phyloP scores from a whole-genome alignment of 208 protist genomes.

The Crithidia bombi region DNA sequence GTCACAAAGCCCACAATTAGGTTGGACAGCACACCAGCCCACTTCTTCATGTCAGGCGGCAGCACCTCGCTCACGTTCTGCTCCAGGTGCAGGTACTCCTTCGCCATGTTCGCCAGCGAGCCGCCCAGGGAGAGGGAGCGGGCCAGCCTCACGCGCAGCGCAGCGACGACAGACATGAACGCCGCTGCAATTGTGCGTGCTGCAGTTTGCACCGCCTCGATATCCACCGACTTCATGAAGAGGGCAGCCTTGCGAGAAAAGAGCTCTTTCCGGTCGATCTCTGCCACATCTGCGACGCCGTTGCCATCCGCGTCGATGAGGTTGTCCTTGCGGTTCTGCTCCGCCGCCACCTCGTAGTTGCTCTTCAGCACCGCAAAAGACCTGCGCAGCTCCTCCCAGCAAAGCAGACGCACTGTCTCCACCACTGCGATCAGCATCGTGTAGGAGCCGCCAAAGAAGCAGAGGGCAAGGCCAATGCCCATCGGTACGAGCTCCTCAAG shows the following conservation, averaged over 20 bases:
- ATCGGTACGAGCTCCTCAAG: conserved; percentile 52
- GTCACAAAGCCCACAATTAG: conserved; percentile 33
- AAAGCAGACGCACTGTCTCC: conserved; percentile 75
- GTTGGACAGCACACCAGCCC: conserved; percentile 43
- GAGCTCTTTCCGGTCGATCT: conserved; percentile 48
- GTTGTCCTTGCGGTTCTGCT: conserved; percentile 67
- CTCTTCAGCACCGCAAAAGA: conserved; percentile 45
- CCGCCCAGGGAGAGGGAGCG: conserved; percentile 62
- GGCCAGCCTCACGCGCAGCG: conserved; percentile 62
- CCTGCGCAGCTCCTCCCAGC: conserved; percentile 61
- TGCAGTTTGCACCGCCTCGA: conserved; percentile 50
- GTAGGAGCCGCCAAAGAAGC: conserved; percentile 87
- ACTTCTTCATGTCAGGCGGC: conserved; percentile 59
- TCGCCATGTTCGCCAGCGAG: conserved; percentile 54
- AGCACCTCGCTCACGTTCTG: conserved; percentile 50
- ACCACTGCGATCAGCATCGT: conserved; percentile 69
- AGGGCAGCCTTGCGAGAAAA: conserved; percentile 60
- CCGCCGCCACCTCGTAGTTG: conserved; percentile 69
- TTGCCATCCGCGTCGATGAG: conserved; percentile 47
- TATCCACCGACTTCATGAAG: conserved; percentile 68
- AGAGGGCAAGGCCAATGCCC: conserved; percentile 67
- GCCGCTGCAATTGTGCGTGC: conserved; percentile 43
- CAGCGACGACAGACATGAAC: conserved; percentile 62
- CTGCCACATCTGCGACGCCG: conserved; percentile 53
- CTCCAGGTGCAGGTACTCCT: conserved; percentile 52